Evolutionary conservation across 768 basidiomycete genomes (phyloP), one percentile per base, ranked within the genome.

Genomic region (Tricholoma matsutake): DNA sequence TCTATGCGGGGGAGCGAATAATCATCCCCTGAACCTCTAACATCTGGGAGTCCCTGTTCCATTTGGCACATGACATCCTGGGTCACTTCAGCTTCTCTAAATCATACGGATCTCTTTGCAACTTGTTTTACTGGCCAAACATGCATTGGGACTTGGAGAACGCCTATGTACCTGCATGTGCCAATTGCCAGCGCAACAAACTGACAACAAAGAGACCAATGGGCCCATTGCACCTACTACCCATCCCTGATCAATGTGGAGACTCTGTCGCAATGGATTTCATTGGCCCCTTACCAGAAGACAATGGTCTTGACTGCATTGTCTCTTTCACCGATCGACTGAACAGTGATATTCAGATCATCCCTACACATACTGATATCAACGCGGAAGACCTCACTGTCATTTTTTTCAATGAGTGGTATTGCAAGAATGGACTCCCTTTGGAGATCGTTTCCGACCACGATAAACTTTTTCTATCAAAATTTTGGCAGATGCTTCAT

Each of bases 21-120:
- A 76, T 53, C 68, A 76, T 56, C 31, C 57, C 0, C 56, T 72
- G 0, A 73, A 77, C 64, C 74, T 79, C 53, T 71, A 76, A 0
- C 67, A 69, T 16, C 58, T 68, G n/a, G 75, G 79, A 61, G 60
- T 66, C 0, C 76, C 75, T 54, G 66, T 43, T 0, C 5, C 63
- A 25, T 25, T 25, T 25, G 3, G 22, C 22, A 25, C 28, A 64
- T 0, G 34, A 64, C 22, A 25, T 25, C 22, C 22, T 25, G 2
- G 3, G 22, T 3, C 22, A 25, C 22, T 25, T 25, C 3, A 3
- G 22, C 3, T 25, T 25, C 22, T 25, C 22, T 25, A 25, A 25
- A 3, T 25, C 22, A 1, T 25, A 25, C 22, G 3, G 22, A 25
- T 25, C 22, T 3, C 22, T 25, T 25, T 3, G 3, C 22, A 1